These are phyloP conservation scores for Fusarium sulawesiense DNA, from an alignment of 2,329 filamentous ascomycete genomes.

Conservation along the genomic window DNA sequence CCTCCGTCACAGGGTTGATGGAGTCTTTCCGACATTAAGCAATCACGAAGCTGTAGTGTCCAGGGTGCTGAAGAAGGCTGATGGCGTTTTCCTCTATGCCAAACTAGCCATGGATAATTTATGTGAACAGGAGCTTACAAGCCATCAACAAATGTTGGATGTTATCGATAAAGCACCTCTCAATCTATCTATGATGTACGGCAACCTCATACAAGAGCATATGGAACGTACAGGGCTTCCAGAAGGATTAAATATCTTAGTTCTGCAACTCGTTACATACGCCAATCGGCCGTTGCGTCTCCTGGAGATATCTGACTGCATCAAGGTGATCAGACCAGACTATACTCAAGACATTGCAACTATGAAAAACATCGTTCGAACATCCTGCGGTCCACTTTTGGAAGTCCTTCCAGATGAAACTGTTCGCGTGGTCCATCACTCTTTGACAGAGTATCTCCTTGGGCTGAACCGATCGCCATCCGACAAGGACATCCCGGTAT, in stretches of 20 bases:
- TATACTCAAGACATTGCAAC: not conserved
- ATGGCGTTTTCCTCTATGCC: conserved; percentile 34
- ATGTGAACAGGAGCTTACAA: not conserved
- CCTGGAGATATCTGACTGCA: conserved; percentile 29
- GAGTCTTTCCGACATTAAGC: not conserved
- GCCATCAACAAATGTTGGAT: not conserved
- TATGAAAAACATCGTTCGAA: conserved; percentile 17
- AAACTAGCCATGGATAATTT: conserved; percentile 29
- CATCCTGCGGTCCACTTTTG: conserved; percentile 16
- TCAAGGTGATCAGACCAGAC: not conserved
- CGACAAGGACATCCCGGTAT: not conserved
- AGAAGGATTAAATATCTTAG: not conserved
- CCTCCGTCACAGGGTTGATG: conserved; percentile 42
- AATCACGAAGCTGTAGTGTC: not conserved
- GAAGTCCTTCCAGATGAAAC: conserved; percentile 35
- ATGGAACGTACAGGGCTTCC: conserved; percentile 8
- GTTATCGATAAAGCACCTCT: conserved; percentile 1
- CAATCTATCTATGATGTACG: conserved; percentile 24
- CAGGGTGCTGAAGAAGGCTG: conserved; percentile 8
- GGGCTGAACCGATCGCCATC: not conserved
- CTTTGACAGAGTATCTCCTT: conserved; percentile 31
- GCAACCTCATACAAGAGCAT: conserved; percentile 18
- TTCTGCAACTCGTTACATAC: conserved; percentile 27
- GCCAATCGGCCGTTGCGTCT: conserved; percentile 24
- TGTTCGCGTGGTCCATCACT: conserved; percentile 34